Base-by-base conservation (phyloP, 495 filamentous ascomycete species). In the Podospora anserina region DNA sequence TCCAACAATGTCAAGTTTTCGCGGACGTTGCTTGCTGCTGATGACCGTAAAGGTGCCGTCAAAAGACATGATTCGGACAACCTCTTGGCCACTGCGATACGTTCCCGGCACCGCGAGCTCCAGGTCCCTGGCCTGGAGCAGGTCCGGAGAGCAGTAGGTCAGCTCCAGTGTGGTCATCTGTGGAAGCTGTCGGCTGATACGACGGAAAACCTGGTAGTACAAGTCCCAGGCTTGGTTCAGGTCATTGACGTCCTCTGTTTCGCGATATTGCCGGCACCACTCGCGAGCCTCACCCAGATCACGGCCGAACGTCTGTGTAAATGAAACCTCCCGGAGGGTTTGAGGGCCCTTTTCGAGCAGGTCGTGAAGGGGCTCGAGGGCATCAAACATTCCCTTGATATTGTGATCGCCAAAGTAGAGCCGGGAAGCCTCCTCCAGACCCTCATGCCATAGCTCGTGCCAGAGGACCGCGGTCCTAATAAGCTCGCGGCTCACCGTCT, bases 391-490 rank as follows among this genome's bases (percentile, higher is more conserved):
- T 76, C 94, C 96, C 65, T 97, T 92, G 64, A 97, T 92, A 75
- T 99, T 96, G 67, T 92, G 88, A 74, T 97, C 96, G 56, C 94
- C 95, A 72, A 99, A 99, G 70, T 89, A 91, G 59, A 96, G 80
- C 61, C 96, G 88, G 5, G 93, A 97, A 3, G 95, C 96, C 79
- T 99, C 96, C 78, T 99, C 95, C 15, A 99, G 85, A n/a, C 90
- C 96, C 78, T 99, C 95, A 71, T 99, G 96, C 95, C 95, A 99
- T 58, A 94, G 89, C 73, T 99, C 95, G 77, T 99, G 95, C 95
- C 95, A 99, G 26, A 98, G 74, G 2, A 99, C 96, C 0, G 96
- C 95, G 66, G 98, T 94, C 63, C 95, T 88, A 75, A 99, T 97
- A 32, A 99, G 85, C 78, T 99, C 95, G 64, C 92, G 89, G 73